Evolutionary conservation across 2,329 filamentous ascomycete genomes (phyloP).

Genomic region (Cordyceps fumosorosea): DNA sequence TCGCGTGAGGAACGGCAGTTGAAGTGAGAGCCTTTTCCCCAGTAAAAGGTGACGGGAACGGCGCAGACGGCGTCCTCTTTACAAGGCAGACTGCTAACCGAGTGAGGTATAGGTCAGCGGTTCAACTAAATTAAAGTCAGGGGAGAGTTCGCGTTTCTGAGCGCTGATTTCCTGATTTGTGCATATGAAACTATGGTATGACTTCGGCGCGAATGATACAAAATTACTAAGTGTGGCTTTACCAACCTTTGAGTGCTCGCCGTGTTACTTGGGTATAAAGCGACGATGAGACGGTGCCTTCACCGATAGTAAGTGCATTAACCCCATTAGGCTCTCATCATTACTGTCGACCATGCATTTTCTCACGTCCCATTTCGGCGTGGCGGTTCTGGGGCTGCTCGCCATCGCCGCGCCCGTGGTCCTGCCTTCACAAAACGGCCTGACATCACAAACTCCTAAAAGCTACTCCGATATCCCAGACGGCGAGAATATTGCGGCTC

Average conservation of each 20-base stretch:
- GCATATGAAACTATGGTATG: not conserved
- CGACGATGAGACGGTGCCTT: not conserved
- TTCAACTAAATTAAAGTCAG: not conserved
- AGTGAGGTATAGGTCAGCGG: not conserved
- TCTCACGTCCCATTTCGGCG: too few species aligned
- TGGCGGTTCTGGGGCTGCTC: too few species aligned
- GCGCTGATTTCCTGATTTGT: not conserved
- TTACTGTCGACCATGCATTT: too few species aligned
- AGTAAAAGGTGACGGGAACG: not conserved
- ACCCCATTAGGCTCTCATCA: too few species aligned
- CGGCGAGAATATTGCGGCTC: too few species aligned
- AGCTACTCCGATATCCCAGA: not conserved
- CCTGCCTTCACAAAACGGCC: not conserved
- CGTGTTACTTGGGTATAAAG: not conserved
- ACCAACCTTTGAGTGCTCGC: not conserved
- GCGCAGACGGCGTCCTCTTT: not conserved
- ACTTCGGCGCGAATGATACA: not conserved
- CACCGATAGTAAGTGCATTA: not conserved
- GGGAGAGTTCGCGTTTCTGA: not conserved
- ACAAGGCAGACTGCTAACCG: not conserved
- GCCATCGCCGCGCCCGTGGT: not conserved
- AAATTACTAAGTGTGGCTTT: not conserved
- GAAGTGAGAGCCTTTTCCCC: not conserved
- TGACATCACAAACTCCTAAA: not conserved
- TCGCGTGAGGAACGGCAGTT: not conserved